Evolutionary conservation across 768 basidiomycete genomes (phyloP), one percentile per base, ranked within the genome.

Genomic region (Phanerochaete sordida): DNA sequence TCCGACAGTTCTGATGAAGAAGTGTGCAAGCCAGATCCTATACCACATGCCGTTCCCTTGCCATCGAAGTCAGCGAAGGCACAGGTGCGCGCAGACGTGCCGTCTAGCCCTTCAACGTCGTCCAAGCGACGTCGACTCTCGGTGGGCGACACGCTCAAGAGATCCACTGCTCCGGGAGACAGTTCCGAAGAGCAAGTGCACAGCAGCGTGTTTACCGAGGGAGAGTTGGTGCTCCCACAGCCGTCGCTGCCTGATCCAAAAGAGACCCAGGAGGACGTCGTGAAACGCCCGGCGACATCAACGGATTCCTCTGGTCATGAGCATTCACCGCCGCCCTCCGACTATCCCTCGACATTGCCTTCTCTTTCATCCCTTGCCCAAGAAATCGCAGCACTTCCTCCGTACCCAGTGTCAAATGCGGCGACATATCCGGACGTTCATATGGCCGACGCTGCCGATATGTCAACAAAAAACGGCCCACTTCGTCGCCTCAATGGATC

Each of bases 161-260:
- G 56, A 23, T 27, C 4, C n/a, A 49, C 19, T 56, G 52, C 23
- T 67, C 66, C 1, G n/a, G 64, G 56, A 2, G 48, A 66, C 28
- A 63, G 64, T 16, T 48, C 57, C 16, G 68, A 66, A 58, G 68
- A 69, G 26, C 73, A 77, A 30, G 66, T 83, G 23, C 84, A 83
- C 23, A 87, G 84, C 49, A 88, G 87, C 64, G 83, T 87, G 69
- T 86, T 85, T 50, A 84, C 87, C 62, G 88, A 88, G 67, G 74
- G 78, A 48, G 86, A 88, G 63, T 72, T 87, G 50, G 70, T 69
- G 46, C 56, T 76, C 8, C 74, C 74, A 19, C 65, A 64, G 43
- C 37, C 68, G 27, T 56, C 59, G 33, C 58, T 60, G 5, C 8
- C 19, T n/a, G 13, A 9, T 33, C n/a, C 23, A 24, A 68, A 67